Base-by-base conservation (phyloP, 179 eudicot genomes). In the Camellia oleifera region DNA sequence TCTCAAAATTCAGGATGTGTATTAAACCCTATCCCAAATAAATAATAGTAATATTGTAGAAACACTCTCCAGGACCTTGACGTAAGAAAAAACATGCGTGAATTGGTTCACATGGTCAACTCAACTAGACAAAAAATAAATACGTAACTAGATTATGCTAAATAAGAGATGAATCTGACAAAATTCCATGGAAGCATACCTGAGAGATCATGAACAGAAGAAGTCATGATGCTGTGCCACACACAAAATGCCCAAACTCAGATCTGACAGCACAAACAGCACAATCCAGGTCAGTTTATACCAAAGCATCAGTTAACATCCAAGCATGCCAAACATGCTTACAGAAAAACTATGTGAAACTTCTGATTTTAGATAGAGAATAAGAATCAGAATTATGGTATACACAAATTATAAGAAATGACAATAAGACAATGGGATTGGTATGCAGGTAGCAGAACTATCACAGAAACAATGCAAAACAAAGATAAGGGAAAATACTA, bases 161-260 rank as follows among this genome's bases (percentile, higher is more conserved):
- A 23, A 18, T 53, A 52, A 52, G 45, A 60, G 50, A 58, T 5
- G 13, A 9, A 18, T 57, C 5, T 17, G 7, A 42, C 15, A 12
- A 44, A 42, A 61, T 0, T 52, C 52, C 18, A 18, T 45, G 56
- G 72, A 58, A 68, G 10, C 56, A 50, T 78, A 82, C 84, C 84
- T 53, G 84, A 78, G 65, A 54, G 32, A 66, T 65, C 81, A n/a
- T 66, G 81, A 57, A 26, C 69, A 23, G 84, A 78, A 18, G 84
- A 82, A 68, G 78, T 78, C 84, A 82, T 82, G 78, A 54, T 18
- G 74, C 67, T 61, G 48, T 48, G 46, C 26, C 70, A 4, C 56
- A 63, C 79, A 56, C 61, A 73, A 44, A 76, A 45, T 11, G 56
- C 57, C 44, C 11, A 58, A 72, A 15, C 70, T 63, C 53, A 15